These are phyloP conservation scores for Biscogniauxia marginata DNA, from an alignment of 2,329 filamentous ascomycete species.

Conservation along the genomic window DNA sequence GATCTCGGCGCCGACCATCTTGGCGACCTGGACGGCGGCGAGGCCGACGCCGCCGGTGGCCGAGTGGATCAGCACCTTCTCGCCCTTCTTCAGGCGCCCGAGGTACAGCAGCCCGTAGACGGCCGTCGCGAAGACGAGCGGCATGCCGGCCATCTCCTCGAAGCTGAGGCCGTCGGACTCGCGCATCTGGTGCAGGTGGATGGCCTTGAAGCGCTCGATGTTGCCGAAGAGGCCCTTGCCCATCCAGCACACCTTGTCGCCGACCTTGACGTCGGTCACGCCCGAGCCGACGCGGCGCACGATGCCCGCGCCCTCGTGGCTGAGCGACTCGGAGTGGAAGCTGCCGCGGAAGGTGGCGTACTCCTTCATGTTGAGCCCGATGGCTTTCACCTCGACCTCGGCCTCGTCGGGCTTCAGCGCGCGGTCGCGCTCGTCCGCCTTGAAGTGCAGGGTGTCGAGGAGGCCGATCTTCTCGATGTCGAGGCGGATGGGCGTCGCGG, in stretches of 20 bases:
- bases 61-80: conserved; percentile 43
- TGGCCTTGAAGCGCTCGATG: conserved; percentile 32
- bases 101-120: conserved; percentile 40
- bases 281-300: conserved; percentile 15
- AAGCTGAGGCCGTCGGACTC: conserved; percentile 17
- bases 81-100: conserved; percentile 27
- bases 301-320: conserved; percentile 18
- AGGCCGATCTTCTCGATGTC: conserved; percentile 12
- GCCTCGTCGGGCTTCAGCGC: conserved; percentile 9
- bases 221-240: conserved; percentile 36
- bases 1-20: conserved; percentile 38
- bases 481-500: conserved; percentile 7
- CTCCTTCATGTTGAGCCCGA: conserved; percentile 12
- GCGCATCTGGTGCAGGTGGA: conserved; percentile 34
- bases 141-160: conserved; percentile 29
- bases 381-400: conserved; percentile 15
- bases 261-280: conserved; percentile 13
- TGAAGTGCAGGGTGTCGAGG: conserved; percentile 16
- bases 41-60: conserved; percentile 45
- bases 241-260: conserved; percentile 33
- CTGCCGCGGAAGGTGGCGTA: conserved; percentile 9
- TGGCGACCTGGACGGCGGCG: conserved; percentile 42
- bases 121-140: conserved; percentile 42
- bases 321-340: conserved; percentile 10
- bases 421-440: conserved; percentile 5